Evolutionary conservation across 139 green algal species (phyloP).

Genomic region (Closterium sp.): DNA sequence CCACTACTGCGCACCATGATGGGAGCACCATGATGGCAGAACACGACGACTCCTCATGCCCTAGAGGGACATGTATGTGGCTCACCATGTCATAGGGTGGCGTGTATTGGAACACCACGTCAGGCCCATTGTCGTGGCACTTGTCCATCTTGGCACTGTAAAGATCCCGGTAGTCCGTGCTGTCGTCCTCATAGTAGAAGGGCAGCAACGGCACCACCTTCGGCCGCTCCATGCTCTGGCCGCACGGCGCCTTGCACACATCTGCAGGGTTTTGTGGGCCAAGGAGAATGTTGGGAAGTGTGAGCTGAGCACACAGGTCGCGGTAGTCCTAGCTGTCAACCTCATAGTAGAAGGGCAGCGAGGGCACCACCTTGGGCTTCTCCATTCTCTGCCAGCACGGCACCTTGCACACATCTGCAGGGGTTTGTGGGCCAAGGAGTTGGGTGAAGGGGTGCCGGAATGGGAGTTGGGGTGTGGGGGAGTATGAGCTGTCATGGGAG

Average conservation of each 20-base stretch:
- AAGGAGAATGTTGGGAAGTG: neutral
- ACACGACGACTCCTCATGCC: no score
- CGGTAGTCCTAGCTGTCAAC: constrained; percentile 11
- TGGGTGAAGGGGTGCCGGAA: no score
- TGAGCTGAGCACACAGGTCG: constrained; percentile 1
- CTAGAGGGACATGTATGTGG: no score
- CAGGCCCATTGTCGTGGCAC: constrained; percentile 7
- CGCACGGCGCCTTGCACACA: constrained; percentile 14
- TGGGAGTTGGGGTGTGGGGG: no score
- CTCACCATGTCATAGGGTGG: constrained; percentile 15
- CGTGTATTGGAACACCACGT: constrained; percentile 39
- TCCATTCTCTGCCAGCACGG: constrained; percentile 29
- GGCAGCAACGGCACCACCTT: constrained; percentile 27
- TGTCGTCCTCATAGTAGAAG: constrained; percentile 44
- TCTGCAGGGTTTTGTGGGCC: neutral
- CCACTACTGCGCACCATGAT: no score
- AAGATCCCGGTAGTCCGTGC: constrained; percentile 19
- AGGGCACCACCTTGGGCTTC: constrained; percentile 29
- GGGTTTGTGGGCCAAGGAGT: no score
- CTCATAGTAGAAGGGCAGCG: neutral
- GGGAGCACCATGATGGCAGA: no score
- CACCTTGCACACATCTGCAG: constrained; percentile 3
- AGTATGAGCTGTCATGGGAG: no score
- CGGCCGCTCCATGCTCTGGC: constrained; percentile 25
- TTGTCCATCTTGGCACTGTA: neutral